Percentiles rank a stretch among this genome's conserved stretches.
Conservation (phyloP, 495 filamentous ascomycete genomes). For the Tuber calosporum region DNA sequence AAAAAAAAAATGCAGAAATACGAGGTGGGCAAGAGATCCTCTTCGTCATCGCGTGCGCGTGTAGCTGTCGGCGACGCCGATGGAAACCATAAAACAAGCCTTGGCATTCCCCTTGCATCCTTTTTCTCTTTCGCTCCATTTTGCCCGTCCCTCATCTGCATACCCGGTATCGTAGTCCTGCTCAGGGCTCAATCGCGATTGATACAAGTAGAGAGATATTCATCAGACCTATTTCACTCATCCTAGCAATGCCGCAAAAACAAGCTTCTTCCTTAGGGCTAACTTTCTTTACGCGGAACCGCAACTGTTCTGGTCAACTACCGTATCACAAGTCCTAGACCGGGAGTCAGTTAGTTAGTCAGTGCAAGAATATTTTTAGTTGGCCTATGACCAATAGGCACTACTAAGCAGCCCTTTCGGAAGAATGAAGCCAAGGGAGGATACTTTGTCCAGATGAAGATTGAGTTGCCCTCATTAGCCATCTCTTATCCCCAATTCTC, state of each 20-base stretch:
- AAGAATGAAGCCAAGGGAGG: background rate
- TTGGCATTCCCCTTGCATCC: background rate
- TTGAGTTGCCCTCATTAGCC: background rate
- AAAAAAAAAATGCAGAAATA: background rate
- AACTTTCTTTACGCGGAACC: background rate
- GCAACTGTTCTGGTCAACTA: background rate
- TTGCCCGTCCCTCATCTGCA: background rate
- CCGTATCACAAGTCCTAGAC: background rate
- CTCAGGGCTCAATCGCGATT: background rate
- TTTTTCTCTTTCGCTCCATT: background rate
- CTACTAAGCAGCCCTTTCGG: background rate
- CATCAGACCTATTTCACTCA: background rate
- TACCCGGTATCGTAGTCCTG: background rate
- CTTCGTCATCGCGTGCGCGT: background rate
- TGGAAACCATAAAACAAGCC: background rate
- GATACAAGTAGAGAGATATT: background rate
- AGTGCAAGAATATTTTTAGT: background rate
- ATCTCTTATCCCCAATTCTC: background rate
- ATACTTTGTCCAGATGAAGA: background rate
- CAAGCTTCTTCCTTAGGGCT: constrained; percentile 3
- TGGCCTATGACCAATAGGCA: background rate
- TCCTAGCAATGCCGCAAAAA: background rate
- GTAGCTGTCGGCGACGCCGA: background rate
- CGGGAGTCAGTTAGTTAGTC: background rate
- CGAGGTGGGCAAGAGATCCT: background rate